Evolutionary conservation across 140 eudicot species (phyloP).

Genomic region (Ambrosia hybrid): DNA sequence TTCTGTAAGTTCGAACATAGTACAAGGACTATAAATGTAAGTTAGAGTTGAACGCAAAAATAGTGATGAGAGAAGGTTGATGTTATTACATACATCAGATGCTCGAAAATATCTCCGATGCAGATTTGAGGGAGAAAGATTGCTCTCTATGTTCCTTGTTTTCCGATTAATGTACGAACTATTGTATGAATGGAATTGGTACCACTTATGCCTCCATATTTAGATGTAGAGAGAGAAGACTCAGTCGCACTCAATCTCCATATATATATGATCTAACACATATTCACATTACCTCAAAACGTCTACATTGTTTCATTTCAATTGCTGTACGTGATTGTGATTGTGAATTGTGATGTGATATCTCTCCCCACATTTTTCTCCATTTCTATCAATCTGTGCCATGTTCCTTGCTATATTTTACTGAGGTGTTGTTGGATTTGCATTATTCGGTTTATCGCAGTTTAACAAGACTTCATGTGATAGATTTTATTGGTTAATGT

Average conservation of each 20-base stretch:
- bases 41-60: neutral
- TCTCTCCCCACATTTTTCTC: conserved; percentile 24
- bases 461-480: no score
- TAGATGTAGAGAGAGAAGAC: conserved; percentile 30
- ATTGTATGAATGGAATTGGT: no score
- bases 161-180: conserved; percentile 23
- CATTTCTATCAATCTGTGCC: conserved; percentile 22
- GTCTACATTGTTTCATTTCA: conserved; percentile 9
- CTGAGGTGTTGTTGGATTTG: neutral
- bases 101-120: conserved; percentile 28
- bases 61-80: neutral
- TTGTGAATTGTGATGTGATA: conserved; percentile 28
- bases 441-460: neutral
- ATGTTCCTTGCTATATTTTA: conserved; percentile 15
- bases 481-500: no score
- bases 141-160: conserved; percentile 35
- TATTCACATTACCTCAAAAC: conserved; percentile 14
- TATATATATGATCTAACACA: conserved; percentile 6
- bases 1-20: conserved; percentile 4
- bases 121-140: conserved; percentile 40
- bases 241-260: conserved; percentile 35
- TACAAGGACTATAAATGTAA: conserved; percentile 7
- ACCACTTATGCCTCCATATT: conserved; percentile 11
- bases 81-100: neutral
- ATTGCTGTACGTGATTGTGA: no score